These are phyloP conservation scores for Termitomyces sp. DNA, from an alignment of 768 basidiomycete species.

Conservation along the genomic window DNA sequence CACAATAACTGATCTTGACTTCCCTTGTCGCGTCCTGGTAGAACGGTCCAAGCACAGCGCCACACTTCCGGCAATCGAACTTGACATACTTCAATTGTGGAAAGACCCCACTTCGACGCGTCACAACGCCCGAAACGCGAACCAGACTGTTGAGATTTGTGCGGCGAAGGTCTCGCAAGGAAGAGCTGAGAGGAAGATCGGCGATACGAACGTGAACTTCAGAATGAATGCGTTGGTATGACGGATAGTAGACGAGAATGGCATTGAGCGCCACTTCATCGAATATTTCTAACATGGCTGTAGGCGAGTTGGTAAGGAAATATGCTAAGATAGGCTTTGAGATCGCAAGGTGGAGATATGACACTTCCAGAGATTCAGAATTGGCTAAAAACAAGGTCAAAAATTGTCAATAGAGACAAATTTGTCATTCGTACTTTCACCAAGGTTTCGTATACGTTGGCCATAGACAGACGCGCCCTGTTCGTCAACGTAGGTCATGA, in stretches of 20 bases:
- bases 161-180: constrained; percentile 91
- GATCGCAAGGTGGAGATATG: constrained; percentile 88
- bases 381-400: constrained; percentile 58
- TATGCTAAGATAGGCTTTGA: constrained; percentile 96
- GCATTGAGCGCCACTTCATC: constrained; percentile 93
- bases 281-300: constrained; percentile 89
- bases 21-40: constrained; percentile 96
- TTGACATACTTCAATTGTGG: constrained; percentile 99
- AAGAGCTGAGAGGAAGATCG: constrained; percentile 84
- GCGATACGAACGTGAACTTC: constrained; percentile 97
- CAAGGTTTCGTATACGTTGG: constrained; percentile 85
- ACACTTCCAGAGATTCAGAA: constrained; percentile 95
- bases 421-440: constrained; percentile 70
- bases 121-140: constrained; percentile 93
- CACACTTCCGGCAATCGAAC: constrained; percentile 95
- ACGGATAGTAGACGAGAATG: constrained; percentile 92
- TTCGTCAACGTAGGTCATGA: constrained; percentile 95
- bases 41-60: constrained; percentile 92
- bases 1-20: constrained; percentile 90
- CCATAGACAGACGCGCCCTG: constrained; percentile 91
- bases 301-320: constrained; percentile 93
- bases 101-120: constrained; percentile 91
- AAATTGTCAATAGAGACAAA: background rate
- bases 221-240: constrained; percentile 94
- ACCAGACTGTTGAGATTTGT: constrained; percentile 93